phyloP scores from a whole-genome alignment of 176 grass and related monocot species.

The Calamus simplicifolius region DNA sequence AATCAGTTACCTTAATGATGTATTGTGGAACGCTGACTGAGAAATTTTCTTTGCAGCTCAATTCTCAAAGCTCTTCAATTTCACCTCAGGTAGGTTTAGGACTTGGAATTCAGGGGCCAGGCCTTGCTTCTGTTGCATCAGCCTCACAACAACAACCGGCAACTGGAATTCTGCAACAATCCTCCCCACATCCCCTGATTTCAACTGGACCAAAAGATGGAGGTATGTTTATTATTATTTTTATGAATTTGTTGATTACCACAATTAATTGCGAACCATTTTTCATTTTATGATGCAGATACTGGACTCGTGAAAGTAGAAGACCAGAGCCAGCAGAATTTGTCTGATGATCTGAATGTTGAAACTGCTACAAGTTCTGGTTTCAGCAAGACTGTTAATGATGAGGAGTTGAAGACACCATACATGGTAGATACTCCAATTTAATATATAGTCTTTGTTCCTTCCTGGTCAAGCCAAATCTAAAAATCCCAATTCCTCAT shows the following conservation, averaged over 20 bases:
- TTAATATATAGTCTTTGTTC: not conserved
- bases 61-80: conserved; percentile 58
- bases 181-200: conserved; percentile 9
- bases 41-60: conserved; percentile 54
- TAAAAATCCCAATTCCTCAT: too few species aligned
- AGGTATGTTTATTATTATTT: conserved; percentile 8
- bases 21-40: too few species aligned
- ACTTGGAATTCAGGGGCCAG: conserved; percentile 57
- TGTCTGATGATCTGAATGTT: conserved; percentile 47
- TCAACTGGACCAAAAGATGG: conserved; percentile 19
- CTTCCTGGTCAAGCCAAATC: too few species aligned
- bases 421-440: conserved; percentile 35
- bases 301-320: conserved; percentile 49
- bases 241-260: not conserved
- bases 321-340: conserved; percentile 41
- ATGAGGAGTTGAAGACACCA: conserved; percentile 61
- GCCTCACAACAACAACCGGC: conserved; percentile 12
- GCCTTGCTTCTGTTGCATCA: conserved; percentile 39
- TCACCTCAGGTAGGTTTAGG: conserved; percentile 54
- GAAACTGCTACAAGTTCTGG: conserved; percentile 42
- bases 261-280: not conserved
- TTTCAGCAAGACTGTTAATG: conserved; percentile 56
- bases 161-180: conserved; percentile 22
- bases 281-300: conserved; percentile 30
- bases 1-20: too few species aligned